Conservation (phyloP, 2,329 filamentous ascomycete species). For the Nemania diffusa region DNA sequence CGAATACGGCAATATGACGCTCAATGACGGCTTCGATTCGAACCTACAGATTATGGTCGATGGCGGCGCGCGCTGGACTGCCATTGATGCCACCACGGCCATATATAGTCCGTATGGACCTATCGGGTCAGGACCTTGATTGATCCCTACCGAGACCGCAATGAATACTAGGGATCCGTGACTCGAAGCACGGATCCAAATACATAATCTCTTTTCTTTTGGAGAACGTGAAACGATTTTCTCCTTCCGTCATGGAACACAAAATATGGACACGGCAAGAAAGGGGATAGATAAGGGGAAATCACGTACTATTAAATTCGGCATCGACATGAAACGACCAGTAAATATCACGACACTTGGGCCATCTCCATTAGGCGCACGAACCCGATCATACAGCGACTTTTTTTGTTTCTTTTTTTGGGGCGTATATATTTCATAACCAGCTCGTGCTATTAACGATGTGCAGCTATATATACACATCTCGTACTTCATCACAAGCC, state of each 20-base stretch:
- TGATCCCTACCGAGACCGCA: neutral
- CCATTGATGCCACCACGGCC: constrained; percentile 40
- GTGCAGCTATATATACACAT: neutral
- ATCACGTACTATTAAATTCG: neutral
- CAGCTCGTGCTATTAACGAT: neutral
- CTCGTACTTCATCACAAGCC: neutral
- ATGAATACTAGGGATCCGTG: neutral
- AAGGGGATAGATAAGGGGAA: neutral
- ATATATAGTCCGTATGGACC: constrained; percentile 44
- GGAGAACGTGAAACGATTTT: neutral
- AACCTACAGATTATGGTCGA: constrained; percentile 59
- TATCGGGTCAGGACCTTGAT: constrained; percentile 33
- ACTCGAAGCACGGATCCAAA: neutral
- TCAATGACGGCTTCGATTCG: constrained; percentile 59
- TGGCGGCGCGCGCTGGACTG: constrained; percentile 49
- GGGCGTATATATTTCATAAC: neutral
- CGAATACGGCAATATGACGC: constrained; percentile 40
- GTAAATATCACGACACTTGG: neutral
- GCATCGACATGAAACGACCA: neutral
- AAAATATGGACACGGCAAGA: neutral
- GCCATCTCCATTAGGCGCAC: neutral
- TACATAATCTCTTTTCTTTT: neutral
- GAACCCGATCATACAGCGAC: neutral
- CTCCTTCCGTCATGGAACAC: neutral
- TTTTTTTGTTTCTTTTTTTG: neutral